A percentile compares a stretch with the other conserved stretches of the same genome.
phyloP scores from a whole-genome alignment of 148 eudicot species.

The Camellia japonica region DNA sequence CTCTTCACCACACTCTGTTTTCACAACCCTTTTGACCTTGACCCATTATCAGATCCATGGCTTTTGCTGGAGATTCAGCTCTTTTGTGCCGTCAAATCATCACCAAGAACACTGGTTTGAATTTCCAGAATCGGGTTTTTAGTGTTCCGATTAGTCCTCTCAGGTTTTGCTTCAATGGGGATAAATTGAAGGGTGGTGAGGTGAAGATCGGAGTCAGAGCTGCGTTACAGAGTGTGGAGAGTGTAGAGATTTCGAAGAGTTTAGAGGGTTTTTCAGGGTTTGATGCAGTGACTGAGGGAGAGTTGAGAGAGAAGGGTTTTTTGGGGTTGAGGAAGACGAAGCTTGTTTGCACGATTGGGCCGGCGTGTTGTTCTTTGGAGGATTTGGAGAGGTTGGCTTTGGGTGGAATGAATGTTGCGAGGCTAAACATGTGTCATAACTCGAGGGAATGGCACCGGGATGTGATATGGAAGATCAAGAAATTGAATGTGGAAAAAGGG shows the following conservation, averaged over 20 bases:
- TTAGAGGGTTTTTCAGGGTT: constrained; percentile 14
- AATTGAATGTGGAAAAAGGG: constrained; percentile 47
- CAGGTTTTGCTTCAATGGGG: constrained; percentile 15
- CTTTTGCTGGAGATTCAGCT: constrained; percentile 29
- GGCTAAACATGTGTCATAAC: constrained; percentile 53
- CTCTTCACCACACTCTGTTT: neutral
- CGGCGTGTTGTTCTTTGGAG: constrained; percentile 39
- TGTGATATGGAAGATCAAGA: constrained; percentile 40
- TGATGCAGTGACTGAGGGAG: constrained; percentile 37
- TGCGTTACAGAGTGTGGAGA: constrained; percentile 18
- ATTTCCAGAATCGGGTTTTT: constrained; percentile 15
- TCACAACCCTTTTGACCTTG: neutral
- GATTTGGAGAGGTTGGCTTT: constrained; percentile 43
- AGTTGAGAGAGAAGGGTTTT: constrained; percentile 47
- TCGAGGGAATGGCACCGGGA: constrained; percentile 44
- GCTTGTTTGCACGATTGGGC: constrained; percentile 54
- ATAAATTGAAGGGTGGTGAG: neutral
- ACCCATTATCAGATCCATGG: constrained; percentile 18
- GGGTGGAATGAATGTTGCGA: constrained; percentile 55
- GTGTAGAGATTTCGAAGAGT: neutral
- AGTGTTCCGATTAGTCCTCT: constrained; percentile 14
- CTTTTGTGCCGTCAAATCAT: constrained; percentile 8
- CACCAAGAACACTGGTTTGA: constrained; percentile 1
- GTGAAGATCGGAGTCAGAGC: constrained; percentile 11
- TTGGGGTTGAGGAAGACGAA: constrained; percentile 55